Evolutionary conservation across 1,284 basidiomycete genomes (phyloP).

Genomic region (Pseudozyma hubeiensis): DNA sequence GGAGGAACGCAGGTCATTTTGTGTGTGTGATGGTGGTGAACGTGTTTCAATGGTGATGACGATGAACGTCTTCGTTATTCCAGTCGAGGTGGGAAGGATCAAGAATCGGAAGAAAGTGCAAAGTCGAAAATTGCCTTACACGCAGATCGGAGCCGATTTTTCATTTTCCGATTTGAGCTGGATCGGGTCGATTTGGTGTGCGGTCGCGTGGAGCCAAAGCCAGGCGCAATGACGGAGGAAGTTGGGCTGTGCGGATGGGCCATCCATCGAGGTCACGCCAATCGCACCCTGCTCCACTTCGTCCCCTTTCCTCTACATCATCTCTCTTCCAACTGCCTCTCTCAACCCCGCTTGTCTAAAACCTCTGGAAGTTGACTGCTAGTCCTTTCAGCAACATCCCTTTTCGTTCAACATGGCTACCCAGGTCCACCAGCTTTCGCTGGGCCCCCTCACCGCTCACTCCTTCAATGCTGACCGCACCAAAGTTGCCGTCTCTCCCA

Average conservation of each 20-base stretch:
- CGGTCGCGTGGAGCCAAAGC: background rate
- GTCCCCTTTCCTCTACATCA: background rate
- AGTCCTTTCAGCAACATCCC: constrained; percentile 42
- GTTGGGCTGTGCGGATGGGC: constrained; percentile 19
- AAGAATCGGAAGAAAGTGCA: constrained; percentile 9
- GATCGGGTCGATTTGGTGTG: background rate
- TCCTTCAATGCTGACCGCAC: constrained; percentile 90
- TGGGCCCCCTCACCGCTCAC: constrained; percentile 87
- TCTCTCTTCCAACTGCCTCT: background rate
- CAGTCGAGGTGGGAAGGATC: background rate
- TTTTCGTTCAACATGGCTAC: constrained; percentile 41
- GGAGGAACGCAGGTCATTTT: constrained; percentile 27
- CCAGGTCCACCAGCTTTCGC: constrained; percentile 75
- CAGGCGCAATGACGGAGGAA: constrained; percentile 21
- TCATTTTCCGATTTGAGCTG: background rate
- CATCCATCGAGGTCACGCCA: constrained; percentile 1
- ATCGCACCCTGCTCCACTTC: too few relatives aligned
- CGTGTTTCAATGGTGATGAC: background rate
- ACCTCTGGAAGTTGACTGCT: constrained; percentile 56
- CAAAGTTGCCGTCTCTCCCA: constrained; percentile 90
- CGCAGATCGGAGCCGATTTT: constrained; percentile 24
- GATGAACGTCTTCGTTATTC: background rate
- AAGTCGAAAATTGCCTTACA: constrained; percentile 29
- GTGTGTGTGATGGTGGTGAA: background rate
- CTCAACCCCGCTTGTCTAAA: background rate